Evolutionary conservation across 768 basidiomycete species (phyloP), one percentile per base, ranked within the genome.

Genomic region (Leccinum broughii): DNA sequence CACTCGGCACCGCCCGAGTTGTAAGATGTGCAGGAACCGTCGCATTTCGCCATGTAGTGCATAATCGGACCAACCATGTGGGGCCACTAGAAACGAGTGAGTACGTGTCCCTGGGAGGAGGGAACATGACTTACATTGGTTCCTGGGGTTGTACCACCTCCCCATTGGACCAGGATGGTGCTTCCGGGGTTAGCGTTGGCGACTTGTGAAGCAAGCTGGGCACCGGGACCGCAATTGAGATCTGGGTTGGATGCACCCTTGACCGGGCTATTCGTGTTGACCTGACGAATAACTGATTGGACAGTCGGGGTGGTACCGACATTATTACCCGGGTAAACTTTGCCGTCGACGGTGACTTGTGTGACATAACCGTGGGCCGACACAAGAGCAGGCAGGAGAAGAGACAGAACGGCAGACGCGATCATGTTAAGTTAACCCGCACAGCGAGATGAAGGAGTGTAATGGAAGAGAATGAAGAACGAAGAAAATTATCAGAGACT

Each of bases 1-100:
- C 87, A 92, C 63, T 85, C 74, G 13, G 87, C 85, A 37, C 71
- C 64, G 20, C 77, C 72, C 9, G 83, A 72, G 65, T 87, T 77
- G 71, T 84, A 89, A 59, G 82, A 68, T 58, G 79, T 72, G 71
- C 88, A 91, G 9, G 82, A 66, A 1, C 77, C 75, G n/a, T 75
- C 68, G 63, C 90, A 92, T 52, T 73, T 66, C 15, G 88, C 83
- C 81, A 92, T 81, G 73, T 92, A 92, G 48, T 86, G 87, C 73
- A 90, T 75, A 75, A 89, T 73, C 1, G 89, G 88, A 3, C 89
- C 89, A 10, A 75, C 80, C 62, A 85, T 77, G 69, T 90, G 83
- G 0, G 75, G 76, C 83, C 81, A 83, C 75, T 81, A 15, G 1
- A 11, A 15, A 32, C 22, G 11, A 14, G 8, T 61, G 8, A 63